Conservation (phyloP, 352 stramenopile species). For the Halophytophthora polymorphica region DNA sequence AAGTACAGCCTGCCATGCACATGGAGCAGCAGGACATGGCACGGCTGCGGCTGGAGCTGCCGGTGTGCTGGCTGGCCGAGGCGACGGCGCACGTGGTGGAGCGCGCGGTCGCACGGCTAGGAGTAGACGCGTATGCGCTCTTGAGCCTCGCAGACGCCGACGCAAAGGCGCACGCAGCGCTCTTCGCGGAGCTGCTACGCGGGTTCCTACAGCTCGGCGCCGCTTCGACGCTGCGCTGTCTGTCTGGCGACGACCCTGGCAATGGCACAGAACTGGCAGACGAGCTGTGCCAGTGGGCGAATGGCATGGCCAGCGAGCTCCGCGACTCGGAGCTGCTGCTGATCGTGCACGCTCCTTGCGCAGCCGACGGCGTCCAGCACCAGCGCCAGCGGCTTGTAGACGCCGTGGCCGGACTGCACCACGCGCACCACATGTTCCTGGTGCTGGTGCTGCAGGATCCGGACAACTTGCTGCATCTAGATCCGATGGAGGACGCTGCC, state of each 20-base stretch:
- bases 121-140: constrained; percentile 9
- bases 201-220: constrained; percentile 15
- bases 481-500: background rate
- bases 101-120: constrained; percentile 7
- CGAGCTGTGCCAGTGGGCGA: constrained; percentile 7
- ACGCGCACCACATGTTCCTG: background rate
- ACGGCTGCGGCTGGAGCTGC: constrained; percentile 25
- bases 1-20: too few species aligned
- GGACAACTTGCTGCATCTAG: constrained; percentile 10
- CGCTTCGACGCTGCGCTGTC: background rate
- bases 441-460: constrained; percentile 22
- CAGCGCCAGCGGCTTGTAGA: constrained; percentile 8
- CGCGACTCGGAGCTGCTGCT: constrained; percentile 7
- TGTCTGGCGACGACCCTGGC: background rate
- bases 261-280: constrained; percentile 10
- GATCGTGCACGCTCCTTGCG: constrained; percentile 19
- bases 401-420: background rate
- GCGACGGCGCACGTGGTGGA: constrained; percentile 33
- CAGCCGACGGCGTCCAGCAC: constrained; percentile 4
- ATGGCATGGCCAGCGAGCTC: background rate
- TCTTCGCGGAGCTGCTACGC: constrained; percentile 12
- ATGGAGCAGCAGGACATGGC: constrained; percentile 7
- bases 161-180: constrained; percentile 6
- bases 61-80: constrained; percentile 41
- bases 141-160: constrained; percentile 21